Percentiles rank a stretch among this genome's conserved stretches.
These are phyloP conservation scores for Botrytis paeoniae DNA, from an alignment of 2,329 filamentous ascomycete species.

Conservation along the genomic window DNA sequence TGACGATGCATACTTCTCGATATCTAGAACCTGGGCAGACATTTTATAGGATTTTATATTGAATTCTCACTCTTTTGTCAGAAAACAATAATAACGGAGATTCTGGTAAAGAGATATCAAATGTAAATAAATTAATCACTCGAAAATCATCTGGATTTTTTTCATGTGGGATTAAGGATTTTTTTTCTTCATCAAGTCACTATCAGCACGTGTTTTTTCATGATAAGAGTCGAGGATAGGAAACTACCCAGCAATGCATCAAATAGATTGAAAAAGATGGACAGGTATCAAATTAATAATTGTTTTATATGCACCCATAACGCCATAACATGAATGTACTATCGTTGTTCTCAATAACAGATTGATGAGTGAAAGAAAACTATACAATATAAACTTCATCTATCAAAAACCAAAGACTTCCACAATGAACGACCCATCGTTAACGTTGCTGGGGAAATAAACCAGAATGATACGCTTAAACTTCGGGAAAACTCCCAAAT, in stretches of 20 bases:
- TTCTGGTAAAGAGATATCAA: not conserved
- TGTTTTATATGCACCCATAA: not conserved
- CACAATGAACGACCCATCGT: not conserved
- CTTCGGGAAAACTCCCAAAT: conserved; percentile 13
- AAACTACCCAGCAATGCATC: not conserved
- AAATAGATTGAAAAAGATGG: not conserved
- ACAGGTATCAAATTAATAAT: not conserved
- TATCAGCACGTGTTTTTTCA: conserved; percentile 7
- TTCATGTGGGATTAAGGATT: conserved; percentile 8
- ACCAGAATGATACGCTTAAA: not conserved
- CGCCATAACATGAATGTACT: not conserved
- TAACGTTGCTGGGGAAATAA: conserved; percentile 15
- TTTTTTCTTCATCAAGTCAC: not conserved
- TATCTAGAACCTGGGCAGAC: conserved; percentile 23
- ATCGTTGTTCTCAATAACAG: not conserved
- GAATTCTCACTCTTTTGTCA: not conserved
- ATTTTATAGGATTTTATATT: conserved; percentile 20
- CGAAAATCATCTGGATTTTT: not conserved
- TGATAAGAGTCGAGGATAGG: not conserved
- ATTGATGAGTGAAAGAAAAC: not conserved
- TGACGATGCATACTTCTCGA: conserved; percentile 26
- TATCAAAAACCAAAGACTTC: not conserved
- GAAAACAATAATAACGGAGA: not conserved
- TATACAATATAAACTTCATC: not conserved
- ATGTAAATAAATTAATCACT: not conserved